Percentiles rank a stretch among this genome's conserved stretches.
phyloP scores from a whole-genome alignment of 1,284 basidiomycete genomes.

The Tilletia caries region DNA sequence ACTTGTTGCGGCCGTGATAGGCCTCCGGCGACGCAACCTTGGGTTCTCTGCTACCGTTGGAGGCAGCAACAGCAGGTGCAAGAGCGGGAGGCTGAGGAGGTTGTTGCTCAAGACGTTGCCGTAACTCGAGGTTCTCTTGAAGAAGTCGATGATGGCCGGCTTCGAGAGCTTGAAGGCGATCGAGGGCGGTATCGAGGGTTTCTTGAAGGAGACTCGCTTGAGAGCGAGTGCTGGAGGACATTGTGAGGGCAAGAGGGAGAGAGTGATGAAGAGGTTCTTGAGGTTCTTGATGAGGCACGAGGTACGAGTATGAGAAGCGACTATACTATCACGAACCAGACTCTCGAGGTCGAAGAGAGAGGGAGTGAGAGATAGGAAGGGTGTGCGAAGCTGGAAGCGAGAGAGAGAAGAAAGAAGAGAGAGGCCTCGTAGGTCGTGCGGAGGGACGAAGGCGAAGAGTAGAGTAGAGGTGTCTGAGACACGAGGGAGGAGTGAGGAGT shows the following conservation, averaged over 20 bases:
- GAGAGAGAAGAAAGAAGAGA: too few relatives aligned
- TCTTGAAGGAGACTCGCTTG: not conserved
- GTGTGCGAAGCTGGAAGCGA: too few relatives aligned
- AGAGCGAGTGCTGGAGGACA: not conserved
- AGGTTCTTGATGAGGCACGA: not conserved
- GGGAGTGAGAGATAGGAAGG: too few relatives aligned
- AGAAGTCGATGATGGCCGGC: not conserved
- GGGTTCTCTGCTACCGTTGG: not conserved
- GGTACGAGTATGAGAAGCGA: conserved; percentile 9
- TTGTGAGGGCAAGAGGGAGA: not conserved
- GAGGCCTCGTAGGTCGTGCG: too few relatives aligned
- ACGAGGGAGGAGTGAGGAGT: too few relatives aligned
- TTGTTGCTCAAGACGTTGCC: not conserved
- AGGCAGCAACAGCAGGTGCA: too few relatives aligned
- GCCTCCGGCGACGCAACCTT: not conserved
- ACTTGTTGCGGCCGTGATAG: conserved; percentile 4
- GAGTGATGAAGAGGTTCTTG: not conserved
- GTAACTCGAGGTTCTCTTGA: not conserved
- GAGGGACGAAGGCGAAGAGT: too few relatives aligned
- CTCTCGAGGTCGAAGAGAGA: too few relatives aligned
- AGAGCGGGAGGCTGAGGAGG: not conserved
- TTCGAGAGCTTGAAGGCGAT: not conserved
- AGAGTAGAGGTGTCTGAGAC: too few relatives aligned
- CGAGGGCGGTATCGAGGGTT: not conserved
- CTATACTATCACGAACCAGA: too few relatives aligned